Conservation (phyloP, 345 rosid species). For the Brassica juncea region DNA sequence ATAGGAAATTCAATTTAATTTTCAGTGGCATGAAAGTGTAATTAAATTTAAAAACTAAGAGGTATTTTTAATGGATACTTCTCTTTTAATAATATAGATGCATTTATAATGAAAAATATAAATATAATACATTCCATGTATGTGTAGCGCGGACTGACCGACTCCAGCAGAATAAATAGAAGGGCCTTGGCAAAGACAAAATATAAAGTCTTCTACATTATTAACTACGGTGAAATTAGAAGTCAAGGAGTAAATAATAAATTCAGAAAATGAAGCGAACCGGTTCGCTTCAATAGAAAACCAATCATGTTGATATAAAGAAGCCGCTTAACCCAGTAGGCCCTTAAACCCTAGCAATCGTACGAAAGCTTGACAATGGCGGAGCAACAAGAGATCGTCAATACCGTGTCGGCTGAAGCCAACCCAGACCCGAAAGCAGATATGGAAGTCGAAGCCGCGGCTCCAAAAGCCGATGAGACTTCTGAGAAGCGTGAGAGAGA, state of each 20-base stretch:
- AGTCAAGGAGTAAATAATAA: background rate
- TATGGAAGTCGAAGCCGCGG: constrained; percentile 46
- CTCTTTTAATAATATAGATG: no score
- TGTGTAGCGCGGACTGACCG: no score
- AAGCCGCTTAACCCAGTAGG: background rate
- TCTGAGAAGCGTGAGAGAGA: constrained; percentile 51
- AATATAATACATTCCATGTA: no score
- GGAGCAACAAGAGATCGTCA: constrained; percentile 41
- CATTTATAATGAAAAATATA: no score
- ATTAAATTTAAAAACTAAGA: no score
- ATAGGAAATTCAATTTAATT: no score
- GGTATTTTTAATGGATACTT: no score
- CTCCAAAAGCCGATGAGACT: constrained; percentile 5
- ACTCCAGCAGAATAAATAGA: background rate
- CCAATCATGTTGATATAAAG: background rate
- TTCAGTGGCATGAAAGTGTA: no score
- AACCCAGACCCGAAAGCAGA: constrained; percentile 37
- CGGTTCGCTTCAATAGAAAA: constrained; percentile 13
- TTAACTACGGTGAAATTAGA: background rate
- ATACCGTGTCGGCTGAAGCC: constrained; percentile 26
- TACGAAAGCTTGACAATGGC: constrained; percentile 38
- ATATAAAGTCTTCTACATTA: background rate
- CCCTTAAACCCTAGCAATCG: constrained; percentile 39
- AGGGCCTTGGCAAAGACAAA: background rate
- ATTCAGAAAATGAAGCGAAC: background rate